Conservation (phyloP, 2,329 filamentous ascomycete species). For the Talaromyces sp. region DNA sequence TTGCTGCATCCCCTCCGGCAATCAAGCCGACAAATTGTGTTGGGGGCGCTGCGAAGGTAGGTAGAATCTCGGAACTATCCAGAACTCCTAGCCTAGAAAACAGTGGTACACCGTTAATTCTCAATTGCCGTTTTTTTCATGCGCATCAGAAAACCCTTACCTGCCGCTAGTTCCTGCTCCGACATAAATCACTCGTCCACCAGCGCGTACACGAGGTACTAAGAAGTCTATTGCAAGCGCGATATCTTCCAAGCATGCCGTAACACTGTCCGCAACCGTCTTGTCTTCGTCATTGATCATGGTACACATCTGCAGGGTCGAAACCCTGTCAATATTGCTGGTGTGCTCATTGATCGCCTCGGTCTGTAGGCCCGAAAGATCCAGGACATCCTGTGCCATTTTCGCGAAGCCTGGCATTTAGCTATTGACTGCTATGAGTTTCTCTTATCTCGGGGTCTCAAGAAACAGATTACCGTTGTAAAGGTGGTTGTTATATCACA, state of each 20-base stretch:
- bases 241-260: constrained; percentile 31
- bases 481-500: not conserved
- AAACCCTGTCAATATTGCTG: constrained; percentile 35
- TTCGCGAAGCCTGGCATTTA: not conserved
- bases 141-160: constrained; percentile 21
- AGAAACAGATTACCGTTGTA: not conserved
- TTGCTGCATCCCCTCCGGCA: constrained; percentile 41
- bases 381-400: constrained; percentile 21
- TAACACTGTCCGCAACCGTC: constrained; percentile 30
- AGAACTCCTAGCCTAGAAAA: constrained; percentile 36
- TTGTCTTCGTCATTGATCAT: constrained; percentile 40
- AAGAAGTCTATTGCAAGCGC: constrained; percentile 34
- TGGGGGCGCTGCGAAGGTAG: constrained; percentile 40
- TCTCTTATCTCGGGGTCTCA: not conserved
- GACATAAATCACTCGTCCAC: constrained; percentile 39
- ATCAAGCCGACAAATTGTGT: constrained; percentile 43
- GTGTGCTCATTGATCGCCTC: constrained; percentile 37
- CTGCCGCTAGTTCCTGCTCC: constrained; percentile 46
- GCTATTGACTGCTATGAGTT: not conserved
- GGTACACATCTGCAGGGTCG: constrained; percentile 38
- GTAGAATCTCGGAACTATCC: constrained; percentile 44
- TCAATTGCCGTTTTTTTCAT: not conserved
- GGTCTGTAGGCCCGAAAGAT: constrained; percentile 35
- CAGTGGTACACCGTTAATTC: not conserved
- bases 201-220: constrained; percentile 28